Evolutionary conservation across 768 basidiomycete genomes (phyloP).

Genomic region (Coprinopsis cinerea): DNA sequence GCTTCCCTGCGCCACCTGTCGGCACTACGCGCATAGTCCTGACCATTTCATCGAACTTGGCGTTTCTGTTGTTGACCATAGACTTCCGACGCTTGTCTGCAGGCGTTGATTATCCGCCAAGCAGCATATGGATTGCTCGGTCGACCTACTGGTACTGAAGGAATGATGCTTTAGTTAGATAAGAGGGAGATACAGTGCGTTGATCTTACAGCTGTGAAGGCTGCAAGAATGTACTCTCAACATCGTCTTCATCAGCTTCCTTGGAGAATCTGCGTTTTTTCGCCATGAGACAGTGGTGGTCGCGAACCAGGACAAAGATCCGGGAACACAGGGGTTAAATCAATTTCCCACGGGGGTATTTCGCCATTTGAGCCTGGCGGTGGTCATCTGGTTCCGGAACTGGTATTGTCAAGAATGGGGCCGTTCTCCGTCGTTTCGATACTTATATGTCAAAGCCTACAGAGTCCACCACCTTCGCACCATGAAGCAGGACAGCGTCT

Average conservation of each 20-base stretch:
- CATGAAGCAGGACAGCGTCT: too few species aligned
- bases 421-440: too few species aligned
- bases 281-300: background rate
- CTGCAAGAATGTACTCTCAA: conserved; percentile 3
- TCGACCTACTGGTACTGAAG: too few species aligned
- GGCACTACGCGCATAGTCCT: conserved; percentile 42
- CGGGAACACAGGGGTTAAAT: background rate
- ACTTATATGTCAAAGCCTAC: too few species aligned
- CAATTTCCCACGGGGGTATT: too few species aligned
- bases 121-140: background rate
- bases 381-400: too few species aligned
- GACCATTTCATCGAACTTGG: conserved; percentile 64
- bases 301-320: background rate
- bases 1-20: too few species aligned
- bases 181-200: background rate
- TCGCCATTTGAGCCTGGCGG: too few species aligned
- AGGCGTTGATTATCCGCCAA: conserved; percentile 5
- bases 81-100: conserved; percentile 39
- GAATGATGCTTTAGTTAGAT: background rate
- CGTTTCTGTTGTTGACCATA: conserved; percentile 30
- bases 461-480: too few species aligned
- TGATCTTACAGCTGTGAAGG: conserved; percentile 7
- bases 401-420: too few species aligned
- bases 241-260: conserved; percentile 1
- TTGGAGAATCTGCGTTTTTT: background rate